Conservation (phyloP, 2,329 filamentous ascomycete species). For the Epichloe sylvatica region DNA sequence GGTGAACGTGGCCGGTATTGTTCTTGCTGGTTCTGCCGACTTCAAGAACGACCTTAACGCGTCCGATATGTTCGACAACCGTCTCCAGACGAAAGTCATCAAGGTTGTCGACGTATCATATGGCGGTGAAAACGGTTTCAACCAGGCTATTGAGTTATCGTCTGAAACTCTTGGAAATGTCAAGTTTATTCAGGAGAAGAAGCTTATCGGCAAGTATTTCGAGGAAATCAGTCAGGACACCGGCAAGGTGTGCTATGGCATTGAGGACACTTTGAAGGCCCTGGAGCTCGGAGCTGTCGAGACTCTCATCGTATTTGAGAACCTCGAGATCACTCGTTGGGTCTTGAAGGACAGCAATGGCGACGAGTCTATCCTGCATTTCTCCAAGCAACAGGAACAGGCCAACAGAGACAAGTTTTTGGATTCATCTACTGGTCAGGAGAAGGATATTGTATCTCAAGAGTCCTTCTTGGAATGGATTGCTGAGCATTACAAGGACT, state of each 20-base stretch:
- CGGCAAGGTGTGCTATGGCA: constrained; percentile 92
- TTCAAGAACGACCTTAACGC: constrained; percentile 99
- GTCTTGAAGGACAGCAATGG: constrained; percentile 68
- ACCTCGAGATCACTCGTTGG: constrained; percentile 89
- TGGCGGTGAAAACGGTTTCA: constrained; percentile 98
- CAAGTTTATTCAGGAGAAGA: constrained; percentile 99
- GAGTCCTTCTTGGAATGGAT: constrained; percentile 98
- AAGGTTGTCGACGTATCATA: constrained; percentile 99
- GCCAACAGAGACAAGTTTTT: constrained; percentile 70
- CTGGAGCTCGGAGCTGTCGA: constrained; percentile 91
- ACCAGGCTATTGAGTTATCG: constrained; percentile 93
- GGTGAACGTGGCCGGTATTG: constrained; percentile 90
- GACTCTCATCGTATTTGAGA: constrained; percentile 91
- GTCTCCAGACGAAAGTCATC: constrained; percentile 89
- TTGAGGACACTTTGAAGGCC: constrained; percentile 94
- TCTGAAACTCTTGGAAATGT: constrained; percentile 95
- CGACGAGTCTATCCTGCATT: constrained; percentile 63
- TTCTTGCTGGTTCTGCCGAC: constrained; percentile 92
- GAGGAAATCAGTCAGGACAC: constrained; percentile 98
- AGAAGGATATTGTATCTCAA: constrained; percentile 87
- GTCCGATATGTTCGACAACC: constrained; percentile 91
- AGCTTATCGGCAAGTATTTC: constrained; percentile 97
- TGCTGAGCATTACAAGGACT: constrained; percentile 95
- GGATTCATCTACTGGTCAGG: constrained; percentile 89
- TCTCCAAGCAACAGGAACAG: constrained; percentile 64